Evolutionary conservation across 2,329 filamentous ascomycete genomes (phyloP).

Genomic region (Colletotrichum costaricense): DNA sequence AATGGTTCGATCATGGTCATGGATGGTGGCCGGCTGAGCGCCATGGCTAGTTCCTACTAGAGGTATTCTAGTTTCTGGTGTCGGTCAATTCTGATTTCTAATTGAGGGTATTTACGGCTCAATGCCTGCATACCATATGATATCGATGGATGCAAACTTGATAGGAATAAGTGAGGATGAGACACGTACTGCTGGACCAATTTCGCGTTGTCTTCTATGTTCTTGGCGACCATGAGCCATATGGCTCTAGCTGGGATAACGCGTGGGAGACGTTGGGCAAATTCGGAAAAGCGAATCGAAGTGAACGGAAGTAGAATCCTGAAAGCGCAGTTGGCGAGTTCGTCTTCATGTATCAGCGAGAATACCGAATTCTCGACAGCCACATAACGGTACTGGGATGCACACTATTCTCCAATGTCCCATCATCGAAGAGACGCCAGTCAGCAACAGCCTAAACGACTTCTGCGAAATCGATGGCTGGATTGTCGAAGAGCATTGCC

Average conservation of each 20-base stretch:
- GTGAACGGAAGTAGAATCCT: conserved; percentile 31
- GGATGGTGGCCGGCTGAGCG: conserved; percentile 71
- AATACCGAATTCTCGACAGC: conserved; percentile 39
- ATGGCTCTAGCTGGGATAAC: conserved; percentile 51
- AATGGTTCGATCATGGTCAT: conserved; percentile 72
- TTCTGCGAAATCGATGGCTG: conserved; percentile 58
- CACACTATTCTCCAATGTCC: conserved; percentile 61
- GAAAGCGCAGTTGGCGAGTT: conserved; percentile 47
- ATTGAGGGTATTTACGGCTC: neutral
- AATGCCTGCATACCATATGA: neutral
- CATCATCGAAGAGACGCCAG: conserved; percentile 45
- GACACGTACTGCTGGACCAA: conserved; percentile 52
- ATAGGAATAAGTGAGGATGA: neutral
- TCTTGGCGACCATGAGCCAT: conserved; percentile 68
- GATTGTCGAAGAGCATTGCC: conserved; percentile 49
- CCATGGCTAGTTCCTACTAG: conserved; percentile 66
- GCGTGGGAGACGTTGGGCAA: conserved; percentile 40
- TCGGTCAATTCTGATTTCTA: neutral
- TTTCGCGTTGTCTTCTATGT: conserved; percentile 64
- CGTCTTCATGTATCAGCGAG: conserved; percentile 49
- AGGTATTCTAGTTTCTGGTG: neutral
- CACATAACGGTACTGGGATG: conserved; percentile 47
- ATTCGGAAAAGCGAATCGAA: conserved; percentile 42
- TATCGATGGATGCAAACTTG: neutral
- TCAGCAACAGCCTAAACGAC: conserved; percentile 60